Conservation (phyloP, 768 basidiomycete genomes). For the Kwoniella sp. region DNA sequence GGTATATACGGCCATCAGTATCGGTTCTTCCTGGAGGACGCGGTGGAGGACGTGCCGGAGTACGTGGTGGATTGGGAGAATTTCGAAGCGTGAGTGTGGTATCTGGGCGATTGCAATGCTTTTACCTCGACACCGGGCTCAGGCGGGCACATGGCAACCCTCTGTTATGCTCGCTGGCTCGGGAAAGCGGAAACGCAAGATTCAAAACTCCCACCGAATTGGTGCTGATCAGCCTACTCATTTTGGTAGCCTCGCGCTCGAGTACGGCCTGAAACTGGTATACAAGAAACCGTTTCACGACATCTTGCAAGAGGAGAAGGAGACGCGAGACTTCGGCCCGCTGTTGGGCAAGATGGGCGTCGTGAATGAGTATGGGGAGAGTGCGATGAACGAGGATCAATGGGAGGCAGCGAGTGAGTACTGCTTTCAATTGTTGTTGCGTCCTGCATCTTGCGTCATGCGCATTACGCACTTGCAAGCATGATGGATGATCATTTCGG, state of each 20-base stretch:
- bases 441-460: background rate
- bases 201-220: too few relatives aligned
- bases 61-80: conserved; percentile 95
- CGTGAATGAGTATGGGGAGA: conserved; percentile 79
- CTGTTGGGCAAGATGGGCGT: conserved; percentile 90
- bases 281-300: conserved; percentile 91
- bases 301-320: conserved; percentile 78
- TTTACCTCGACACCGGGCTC: background rate
- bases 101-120: background rate
- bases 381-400: conserved; percentile 89
- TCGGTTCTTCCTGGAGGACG: conserved; percentile 88
- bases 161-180: too few relatives aligned
- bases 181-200: too few relatives aligned
- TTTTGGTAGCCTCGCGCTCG: conserved; percentile 70
- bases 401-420: conserved; percentile 98
- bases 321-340: conserved; percentile 76
- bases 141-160: too few relatives aligned
- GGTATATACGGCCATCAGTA: conserved; percentile 86
- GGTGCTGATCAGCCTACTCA: too few relatives aligned
- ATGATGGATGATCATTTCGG: conserved; percentile 19
- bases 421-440: background rate
- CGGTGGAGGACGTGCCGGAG: conserved; percentile 96
- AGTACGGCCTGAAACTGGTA: conserved; percentile 71
- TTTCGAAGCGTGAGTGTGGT: conserved; percentile 70
- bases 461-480: background rate